A percentile compares a stretch with the other conserved stretches of the same genome.
Conservation (phyloP, 176 grass and related monocot species). For the Urochloa ruziziensis region DNA sequence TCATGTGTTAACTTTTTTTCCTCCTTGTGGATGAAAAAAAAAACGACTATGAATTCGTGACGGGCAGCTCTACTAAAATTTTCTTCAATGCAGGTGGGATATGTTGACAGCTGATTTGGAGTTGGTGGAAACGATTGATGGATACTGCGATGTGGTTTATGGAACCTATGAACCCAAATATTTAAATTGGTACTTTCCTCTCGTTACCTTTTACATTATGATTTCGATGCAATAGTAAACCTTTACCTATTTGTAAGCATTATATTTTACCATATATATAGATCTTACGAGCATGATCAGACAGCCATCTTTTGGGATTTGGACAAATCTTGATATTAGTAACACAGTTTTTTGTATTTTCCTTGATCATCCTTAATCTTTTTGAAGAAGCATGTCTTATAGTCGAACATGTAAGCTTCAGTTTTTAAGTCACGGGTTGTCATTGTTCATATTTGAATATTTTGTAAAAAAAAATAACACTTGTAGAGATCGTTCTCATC, state of each 20-base stretch:
- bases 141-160: conserved; percentile 85
- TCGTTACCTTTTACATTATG: not conserved
- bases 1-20: not conserved
- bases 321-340: conserved; percentile 15
- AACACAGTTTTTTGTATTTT: not conserved
- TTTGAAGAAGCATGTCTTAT: conserved; percentile 19
- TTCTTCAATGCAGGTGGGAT: conserved; percentile 81
- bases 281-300: not conserved
- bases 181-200: conserved; percentile 64
- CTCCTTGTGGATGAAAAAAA: conserved; percentile 1
- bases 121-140: conserved; percentile 69
- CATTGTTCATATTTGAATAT: not conserved
- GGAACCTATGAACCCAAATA: conserved; percentile 88
- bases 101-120: conserved; percentile 85
- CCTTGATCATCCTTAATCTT: not conserved
- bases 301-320: not conserved
- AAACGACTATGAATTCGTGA: conserved; percentile 2
- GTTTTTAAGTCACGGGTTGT: conserved; percentile 8
- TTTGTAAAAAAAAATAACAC: conserved; percentile 14
- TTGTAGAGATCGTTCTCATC: conserved; percentile 43
- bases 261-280: not conserved
- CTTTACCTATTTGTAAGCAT: not conserved
- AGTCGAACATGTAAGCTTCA: not conserved
- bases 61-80: conserved; percentile 45
- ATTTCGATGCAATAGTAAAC: not conserved